phyloP scores from a whole-genome alignment of 192 early-diverging fungal genomes.

The Coemansia furcata region DNA sequence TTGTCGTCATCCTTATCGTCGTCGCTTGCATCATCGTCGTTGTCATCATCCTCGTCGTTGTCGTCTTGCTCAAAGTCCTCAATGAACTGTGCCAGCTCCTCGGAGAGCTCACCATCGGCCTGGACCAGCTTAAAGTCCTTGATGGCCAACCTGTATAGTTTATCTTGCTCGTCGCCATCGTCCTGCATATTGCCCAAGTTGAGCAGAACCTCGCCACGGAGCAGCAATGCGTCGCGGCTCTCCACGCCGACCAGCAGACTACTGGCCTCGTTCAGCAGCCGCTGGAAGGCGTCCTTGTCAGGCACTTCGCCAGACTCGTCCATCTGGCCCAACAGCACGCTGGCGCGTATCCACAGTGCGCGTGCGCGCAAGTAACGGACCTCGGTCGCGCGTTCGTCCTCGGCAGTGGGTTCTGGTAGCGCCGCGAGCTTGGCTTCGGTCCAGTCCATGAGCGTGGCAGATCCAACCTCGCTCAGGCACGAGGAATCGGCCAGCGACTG shows the following conservation, averaged over 20 bases:
- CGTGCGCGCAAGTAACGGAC: slow-evolving; percentile 15
- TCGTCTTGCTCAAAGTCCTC: slow-evolving; percentile 39
- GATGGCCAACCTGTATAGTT: slow-evolving; percentile 25
- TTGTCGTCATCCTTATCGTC: neutral
- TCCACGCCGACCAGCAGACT: slow-evolving; percentile 7
- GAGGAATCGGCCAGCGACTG: slow-evolving; percentile 41
- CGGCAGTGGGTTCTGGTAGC: neutral
- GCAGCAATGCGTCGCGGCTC: slow-evolving; percentile 23
- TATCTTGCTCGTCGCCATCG: slow-evolving; percentile 26
- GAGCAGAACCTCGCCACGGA: slow-evolving; percentile 40
- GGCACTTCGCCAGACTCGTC: slow-evolving; percentile 9
- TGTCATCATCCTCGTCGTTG: slow-evolving; percentile 1
- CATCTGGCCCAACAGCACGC: slow-evolving; percentile 21
- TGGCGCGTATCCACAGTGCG: slow-evolving; percentile 29
- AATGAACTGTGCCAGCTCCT: slow-evolving; percentile 44
- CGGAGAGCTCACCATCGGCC: slow-evolving; percentile 31
- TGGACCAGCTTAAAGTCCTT: slow-evolving; percentile 30
- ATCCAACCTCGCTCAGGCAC: slow-evolving; percentile 2
- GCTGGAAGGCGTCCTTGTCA: neutral
- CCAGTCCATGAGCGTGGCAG: slow-evolving; percentile 24
- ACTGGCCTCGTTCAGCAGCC: slow-evolving; percentile 19
- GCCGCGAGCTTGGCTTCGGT: slow-evolving; percentile 7
- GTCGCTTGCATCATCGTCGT: neutral
- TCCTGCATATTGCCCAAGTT: slow-evolving; percentile 49
- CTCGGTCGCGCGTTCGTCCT: neutral